Conservation (phyloP, 192 early-diverging fungal genomes). For the Dimargaris xerosporica region DNA sequence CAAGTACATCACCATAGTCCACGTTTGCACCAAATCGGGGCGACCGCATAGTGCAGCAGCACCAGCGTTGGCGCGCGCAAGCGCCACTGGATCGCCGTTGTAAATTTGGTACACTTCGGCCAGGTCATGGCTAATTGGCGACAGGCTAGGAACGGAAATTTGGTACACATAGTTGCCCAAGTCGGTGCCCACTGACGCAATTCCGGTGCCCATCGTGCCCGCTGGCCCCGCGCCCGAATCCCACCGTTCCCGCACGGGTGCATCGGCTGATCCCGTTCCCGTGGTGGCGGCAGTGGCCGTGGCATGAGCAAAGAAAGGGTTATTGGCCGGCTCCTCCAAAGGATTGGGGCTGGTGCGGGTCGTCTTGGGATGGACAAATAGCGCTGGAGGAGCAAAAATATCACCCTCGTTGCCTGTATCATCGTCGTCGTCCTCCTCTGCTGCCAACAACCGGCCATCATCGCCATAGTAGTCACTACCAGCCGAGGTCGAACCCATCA, state of each 20-base stretch:
- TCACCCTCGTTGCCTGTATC: conserved; percentile 1
- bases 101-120: conserved; percentile 5
- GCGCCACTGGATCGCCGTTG: background rate
- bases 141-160: background rate
- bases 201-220: background rate
- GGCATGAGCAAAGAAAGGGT: background rate
- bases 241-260: background rate
- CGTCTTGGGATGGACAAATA: conserved; percentile 8
- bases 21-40: conserved; percentile 6
- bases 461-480: no score
- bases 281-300: background rate
- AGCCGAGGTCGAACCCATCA: no score
- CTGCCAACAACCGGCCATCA: no score
- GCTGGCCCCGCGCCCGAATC: background rate
- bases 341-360: conserved; percentile 4
- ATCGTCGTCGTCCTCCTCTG: conserved; percentile 3
- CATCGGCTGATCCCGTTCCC: background rate
- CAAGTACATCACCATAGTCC: conserved; percentile 6
- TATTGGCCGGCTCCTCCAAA: background rate
- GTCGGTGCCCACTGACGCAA: background rate
- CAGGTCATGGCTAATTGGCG: background rate
- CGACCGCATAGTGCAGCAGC: background rate
- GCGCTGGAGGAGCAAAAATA: background rate
- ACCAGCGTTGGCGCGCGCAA: conserved; percentile 8
- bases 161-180: conserved; percentile 5